These are phyloP conservation scores for Boletus eberwhitei DNA, from an alignment of 768 basidiomycete species.

Conservation along the genomic window DNA sequence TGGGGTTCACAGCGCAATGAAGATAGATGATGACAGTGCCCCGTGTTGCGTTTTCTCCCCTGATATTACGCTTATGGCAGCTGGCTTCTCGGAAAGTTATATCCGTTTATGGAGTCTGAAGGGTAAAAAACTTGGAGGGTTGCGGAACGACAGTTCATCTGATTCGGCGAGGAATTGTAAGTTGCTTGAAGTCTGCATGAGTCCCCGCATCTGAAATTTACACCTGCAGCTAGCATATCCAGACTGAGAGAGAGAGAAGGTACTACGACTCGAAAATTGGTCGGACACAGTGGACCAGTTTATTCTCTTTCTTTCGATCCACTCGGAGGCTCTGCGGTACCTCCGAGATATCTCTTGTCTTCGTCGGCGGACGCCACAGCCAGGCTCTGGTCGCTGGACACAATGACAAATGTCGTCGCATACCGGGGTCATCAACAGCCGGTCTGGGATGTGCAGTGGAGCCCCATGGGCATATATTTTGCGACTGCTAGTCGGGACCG, in stretches of 20 bases:
- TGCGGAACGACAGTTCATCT: slow-evolving; percentile 71
- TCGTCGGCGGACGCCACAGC: slow-evolving; percentile 89
- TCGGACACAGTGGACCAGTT: slow-evolving; percentile 96
- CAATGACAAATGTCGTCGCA: slow-evolving; percentile 88
- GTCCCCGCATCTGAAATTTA: not conserved
- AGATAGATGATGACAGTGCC: slow-evolving; percentile 44
- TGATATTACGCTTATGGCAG: slow-evolving; percentile 90
- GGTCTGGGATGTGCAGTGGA: slow-evolving; percentile 99
- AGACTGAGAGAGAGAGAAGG: slow-evolving; percentile 78
- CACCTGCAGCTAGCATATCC: slow-evolving; percentile 47
- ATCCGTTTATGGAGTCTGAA: slow-evolving; percentile 94
- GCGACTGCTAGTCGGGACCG: slow-evolving; percentile 92
- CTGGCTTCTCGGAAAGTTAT: slow-evolving; percentile 94
- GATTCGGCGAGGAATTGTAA: slow-evolving; percentile 67
- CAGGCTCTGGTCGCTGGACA: slow-evolving; percentile 94
- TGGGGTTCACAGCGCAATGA: slow-evolving; percentile 6
- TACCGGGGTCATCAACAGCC: slow-evolving; percentile 97
- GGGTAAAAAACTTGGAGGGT: slow-evolving; percentile 78
- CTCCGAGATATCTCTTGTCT: slow-evolving; percentile 87
- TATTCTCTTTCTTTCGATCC: slow-evolving; percentile 95
- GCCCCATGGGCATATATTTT: slow-evolving; percentile 97
- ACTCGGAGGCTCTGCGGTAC: slow-evolving; percentile 74
- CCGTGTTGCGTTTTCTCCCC: slow-evolving; percentile 87
- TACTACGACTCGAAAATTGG: slow-evolving; percentile 81
- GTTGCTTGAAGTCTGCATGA: slow-evolving; percentile 25